Base-by-base conservation (phyloP, 257 asterid genomes). In the Ligustrum vulgare region DNA sequence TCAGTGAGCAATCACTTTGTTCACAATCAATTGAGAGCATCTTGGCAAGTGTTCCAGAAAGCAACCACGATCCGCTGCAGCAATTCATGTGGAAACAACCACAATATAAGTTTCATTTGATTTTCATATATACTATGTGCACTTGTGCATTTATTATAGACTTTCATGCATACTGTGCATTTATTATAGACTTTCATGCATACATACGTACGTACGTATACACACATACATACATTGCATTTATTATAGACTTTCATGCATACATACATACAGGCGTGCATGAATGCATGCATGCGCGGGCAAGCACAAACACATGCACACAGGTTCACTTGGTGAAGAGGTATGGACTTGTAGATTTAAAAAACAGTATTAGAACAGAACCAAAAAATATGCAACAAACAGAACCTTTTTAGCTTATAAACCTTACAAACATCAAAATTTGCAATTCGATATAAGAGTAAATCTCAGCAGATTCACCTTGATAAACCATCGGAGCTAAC, bases 21-120 rank as follows among this genome's bases (percentile, higher is more conserved):
- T 95, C 99, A 77, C 97, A 89, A 85, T 95, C 99, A 67, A 89
- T 87, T 90, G 84, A 83, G 82, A 95, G 94, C 96, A 95, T 88
- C 88, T 89, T 95, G 33, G 92, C 90, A 70, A 95, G 96, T 82
- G 96, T 87, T 73, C 96, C 98, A 76, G 99, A 91, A 84, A 94
- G 96, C 89, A 93, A 79, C 94, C 99, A 92, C 25, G 98, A 85
- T 65, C 90, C 95, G 73, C 98, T 90, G 87, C 49, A 64, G 80
- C 66, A 83, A 72, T 66, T 23, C 75, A 70, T 12, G 51, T 69
- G 56, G 73, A 79, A 69, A 36, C 36, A 84, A 37, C 39, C 75
- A 76, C 62, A 74, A 77, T 68, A 37, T 20, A 69, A 41, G 36
- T 25, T 69, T 60, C 41, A 37, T 79, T 71, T 12, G 33, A 60